Base-by-base conservation (phyloP, 345 rosid species). In the Mallotus nudiflorus region DNA sequence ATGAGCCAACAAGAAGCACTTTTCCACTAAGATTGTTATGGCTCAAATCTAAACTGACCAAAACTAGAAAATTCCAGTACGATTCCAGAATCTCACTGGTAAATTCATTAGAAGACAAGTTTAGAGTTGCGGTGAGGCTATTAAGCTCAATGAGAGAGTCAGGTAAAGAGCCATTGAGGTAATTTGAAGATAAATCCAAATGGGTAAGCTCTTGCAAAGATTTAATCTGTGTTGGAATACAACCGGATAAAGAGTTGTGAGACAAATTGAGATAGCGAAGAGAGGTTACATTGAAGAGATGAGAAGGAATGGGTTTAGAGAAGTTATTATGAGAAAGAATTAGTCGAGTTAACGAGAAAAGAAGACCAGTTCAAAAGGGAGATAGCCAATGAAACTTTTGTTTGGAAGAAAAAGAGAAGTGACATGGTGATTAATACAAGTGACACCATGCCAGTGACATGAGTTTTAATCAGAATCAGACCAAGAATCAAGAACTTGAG, bases 351-450 rank as follows among this genome's bases (percentile, higher is more conserved):
- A 93, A 88, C 0, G 91, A 86, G 85, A 85, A 84, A 14, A 92
- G 87, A 12, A 85, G 81, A 24, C 96, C 96, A 72, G 88, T 57
- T 92, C 96, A 0, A 95, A 92, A 2, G 98, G 98, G n/a, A 92
- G 78, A 83, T 92, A 92, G 42, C 98, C 98, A 0, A 85, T 77
- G 2, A 92, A 76, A 20, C 71, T 75, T 70, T 73, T 86, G 66
- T 82, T 73, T 25, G 91, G 74, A 62, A 92, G 93, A 7, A 70
- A 52, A n/a, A 93, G 63, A 0, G 96, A 83, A 44, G 87, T 81
- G 81, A 95, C 97, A 46, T 90, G 80, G 71, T 73, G 79, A 20
- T 75, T 74, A 42, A 77, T 71, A 80, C 99, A 95, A 68, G 52
- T 70, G 78, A 95, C 70, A 29, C 93, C 97, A 0, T 63, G 61